Evolutionary conservation across 2,329 filamentous ascomycete species (phyloP).

Genomic region (Exophiala phaeomuriformis): DNA sequence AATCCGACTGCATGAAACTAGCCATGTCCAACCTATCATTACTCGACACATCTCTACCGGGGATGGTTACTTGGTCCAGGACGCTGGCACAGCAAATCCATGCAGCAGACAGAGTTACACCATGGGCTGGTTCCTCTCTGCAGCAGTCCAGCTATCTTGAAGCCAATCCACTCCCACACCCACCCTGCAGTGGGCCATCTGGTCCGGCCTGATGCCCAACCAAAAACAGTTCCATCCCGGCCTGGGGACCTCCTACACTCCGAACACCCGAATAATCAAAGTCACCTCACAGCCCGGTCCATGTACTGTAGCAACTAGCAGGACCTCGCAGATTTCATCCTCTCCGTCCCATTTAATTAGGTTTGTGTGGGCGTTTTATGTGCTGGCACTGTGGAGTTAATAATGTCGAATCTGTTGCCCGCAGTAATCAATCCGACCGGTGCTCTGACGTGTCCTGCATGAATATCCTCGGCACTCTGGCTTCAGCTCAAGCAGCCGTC

Average conservation of each 20-base stretch:
- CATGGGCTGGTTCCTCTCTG: background rate
- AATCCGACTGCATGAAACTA: background rate
- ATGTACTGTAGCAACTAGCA: background rate
- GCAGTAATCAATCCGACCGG: background rate
- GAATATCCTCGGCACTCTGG: background rate
- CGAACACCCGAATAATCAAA: too few relatives aligned
- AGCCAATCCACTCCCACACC: background rate
- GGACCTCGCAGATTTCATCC: background rate
- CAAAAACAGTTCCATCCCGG: too few relatives aligned
- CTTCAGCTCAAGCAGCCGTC: conserved; percentile 38
- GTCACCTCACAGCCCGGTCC: too few relatives aligned
- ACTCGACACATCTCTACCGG: conserved; percentile 6
- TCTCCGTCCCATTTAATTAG: background rate
- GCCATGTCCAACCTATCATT: conserved; percentile 4
- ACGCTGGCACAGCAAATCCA: background rate
- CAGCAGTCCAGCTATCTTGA: background rate
- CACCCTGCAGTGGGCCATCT: too few relatives aligned
- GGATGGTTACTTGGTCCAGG: background rate
- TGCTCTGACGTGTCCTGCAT: background rate
- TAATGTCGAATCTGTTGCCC: background rate
- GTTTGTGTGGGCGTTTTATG: background rate
- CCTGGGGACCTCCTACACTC: too few relatives aligned
- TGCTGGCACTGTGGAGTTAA: background rate
- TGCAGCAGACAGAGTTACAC: background rate
- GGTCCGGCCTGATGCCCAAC: too few relatives aligned